Conservation (phyloP, 176 grass and related monocot species). For the Raddia distichophylla region DNA sequence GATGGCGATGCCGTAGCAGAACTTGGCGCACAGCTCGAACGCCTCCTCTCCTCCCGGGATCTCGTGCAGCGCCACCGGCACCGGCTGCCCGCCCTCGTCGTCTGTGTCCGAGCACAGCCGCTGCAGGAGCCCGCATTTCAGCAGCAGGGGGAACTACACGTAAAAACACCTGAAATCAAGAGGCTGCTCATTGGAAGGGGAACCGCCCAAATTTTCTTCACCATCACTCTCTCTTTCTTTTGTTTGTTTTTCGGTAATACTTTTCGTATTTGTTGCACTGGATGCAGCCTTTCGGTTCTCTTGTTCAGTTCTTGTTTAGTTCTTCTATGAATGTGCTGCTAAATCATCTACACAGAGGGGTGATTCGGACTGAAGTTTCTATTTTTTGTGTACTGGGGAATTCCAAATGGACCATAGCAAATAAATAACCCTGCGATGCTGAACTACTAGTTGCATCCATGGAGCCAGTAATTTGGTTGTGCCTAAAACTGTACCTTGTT, state of each 20-base stretch:
- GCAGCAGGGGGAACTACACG: conserved; percentile 98
- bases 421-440: neutral
- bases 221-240: too few relatives aligned
- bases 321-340: neutral
- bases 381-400: neutral
- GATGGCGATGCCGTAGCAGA: conserved; percentile 93
- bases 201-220: conserved; percentile 9
- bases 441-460: neutral
- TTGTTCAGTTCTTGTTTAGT: neutral
- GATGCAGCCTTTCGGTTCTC: neutral
- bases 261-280: neutral
- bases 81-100: conserved; percentile 45
- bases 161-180: conserved; percentile 95
- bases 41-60: conserved; percentile 77
- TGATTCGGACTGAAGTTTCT: neutral
- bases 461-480: neutral
- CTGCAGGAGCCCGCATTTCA: conserved; percentile 91
- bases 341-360: neutral
- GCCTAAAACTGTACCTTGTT: neutral
- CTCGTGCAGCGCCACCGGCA: conserved; percentile 69
- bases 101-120: conserved; percentile 65
- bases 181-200: conserved; percentile 55
- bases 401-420: neutral
- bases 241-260: neutral
- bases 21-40: conserved; percentile 95